A percentile compares a stretch with the other conserved stretches of the same genome.
phyloP scores from a whole-genome alignment of 1,284 basidiomycete genomes.

The Trichosporon sp. region DNA sequence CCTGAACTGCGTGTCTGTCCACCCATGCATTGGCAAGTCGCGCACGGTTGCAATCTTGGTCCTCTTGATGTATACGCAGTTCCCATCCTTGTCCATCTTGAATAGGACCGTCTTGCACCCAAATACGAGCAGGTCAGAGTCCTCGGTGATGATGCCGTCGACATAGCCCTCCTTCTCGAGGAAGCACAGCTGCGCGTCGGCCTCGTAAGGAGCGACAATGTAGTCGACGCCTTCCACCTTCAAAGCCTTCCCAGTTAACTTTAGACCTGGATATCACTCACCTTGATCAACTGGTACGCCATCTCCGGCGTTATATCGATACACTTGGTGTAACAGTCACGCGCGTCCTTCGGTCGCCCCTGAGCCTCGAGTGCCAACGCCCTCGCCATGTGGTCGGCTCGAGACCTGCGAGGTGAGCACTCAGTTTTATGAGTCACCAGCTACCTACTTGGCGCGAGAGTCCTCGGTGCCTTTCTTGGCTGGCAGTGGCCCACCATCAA shows the following conservation, averaged over 20 bases:
- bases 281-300: constrained; percentile 97
- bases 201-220: constrained; percentile 96
- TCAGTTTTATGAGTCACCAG: not conserved
- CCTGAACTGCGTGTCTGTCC: constrained; percentile 85
- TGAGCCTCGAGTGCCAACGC: constrained; percentile 71
- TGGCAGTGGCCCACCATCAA: constrained; percentile 92
- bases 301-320: constrained; percentile 95
- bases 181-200: constrained; percentile 93
- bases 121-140: constrained; percentile 96
- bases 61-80: constrained; percentile 74
- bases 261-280: constrained; percentile 36
- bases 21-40: constrained; percentile 75
- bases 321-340: constrained; percentile 84
- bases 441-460: constrained; percentile 61
- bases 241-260: constrained; percentile 59
- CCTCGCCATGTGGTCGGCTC: constrained; percentile 53
- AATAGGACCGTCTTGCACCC: constrained; percentile 74
- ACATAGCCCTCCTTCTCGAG: constrained; percentile 78
- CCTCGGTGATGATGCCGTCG: constrained; percentile 93
- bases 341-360: constrained; percentile 72
- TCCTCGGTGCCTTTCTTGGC: constrained; percentile 88
- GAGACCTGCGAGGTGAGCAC: constrained; percentile 43
- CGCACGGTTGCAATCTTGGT: constrained; percentile 68
- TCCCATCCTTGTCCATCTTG: constrained; percentile 76
- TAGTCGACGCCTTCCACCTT: constrained; percentile 73